Base-by-base conservation (phyloP, 106 monocot species). In the Acorus gramineus region DNA sequence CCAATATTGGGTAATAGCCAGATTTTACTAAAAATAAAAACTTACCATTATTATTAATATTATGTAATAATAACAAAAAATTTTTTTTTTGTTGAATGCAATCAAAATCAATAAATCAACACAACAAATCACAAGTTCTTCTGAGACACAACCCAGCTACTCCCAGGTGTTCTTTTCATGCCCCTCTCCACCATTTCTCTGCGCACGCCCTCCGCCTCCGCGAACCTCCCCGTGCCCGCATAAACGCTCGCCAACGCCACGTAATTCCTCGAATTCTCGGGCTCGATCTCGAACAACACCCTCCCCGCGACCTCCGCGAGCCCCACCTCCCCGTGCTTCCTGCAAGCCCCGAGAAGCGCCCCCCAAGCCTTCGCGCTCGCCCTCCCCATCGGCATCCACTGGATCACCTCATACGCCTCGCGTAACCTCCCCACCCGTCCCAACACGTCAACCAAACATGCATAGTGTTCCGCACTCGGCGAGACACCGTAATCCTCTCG, bases 401-500 rank as follows among this genome's bases (percentile, higher is more conserved):
- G 49, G 45, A 87, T 74, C 6, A 84, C 50, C 13, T 78, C 67
- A 44, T 87, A 75, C 0, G 86, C 92, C 28, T 92, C 84, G 0
- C 56, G 44, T 60, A 92, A 65, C 67, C 84, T 69, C 68, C 92
- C 92, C 10, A 86, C 84, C 7, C 92, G 69, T 49, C 84, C 76
- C 83, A 87, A 63, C 6, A 82, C 86, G 71, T 92, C 92, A 46
- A 92, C 92, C 79, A 92, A 74, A 61, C 86, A 92, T 0, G 86
- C 81, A 45, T 81, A 86, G 57, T 92, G 92, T 12, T 84, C 82
- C 44, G 77, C 72, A 49, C 73, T 52, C 2, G 84, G 75, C 46
- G 75, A 71, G 28, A 84, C 46, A 5, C 69, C 69, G 11, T 80
- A 84, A 2, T 43, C 49, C 58, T 70, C 52, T 6, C 66, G 72